Base-by-base conservation (phyloP, 2,329 filamentous ascomycete species). In the Lecanosticta acicola region DNA sequence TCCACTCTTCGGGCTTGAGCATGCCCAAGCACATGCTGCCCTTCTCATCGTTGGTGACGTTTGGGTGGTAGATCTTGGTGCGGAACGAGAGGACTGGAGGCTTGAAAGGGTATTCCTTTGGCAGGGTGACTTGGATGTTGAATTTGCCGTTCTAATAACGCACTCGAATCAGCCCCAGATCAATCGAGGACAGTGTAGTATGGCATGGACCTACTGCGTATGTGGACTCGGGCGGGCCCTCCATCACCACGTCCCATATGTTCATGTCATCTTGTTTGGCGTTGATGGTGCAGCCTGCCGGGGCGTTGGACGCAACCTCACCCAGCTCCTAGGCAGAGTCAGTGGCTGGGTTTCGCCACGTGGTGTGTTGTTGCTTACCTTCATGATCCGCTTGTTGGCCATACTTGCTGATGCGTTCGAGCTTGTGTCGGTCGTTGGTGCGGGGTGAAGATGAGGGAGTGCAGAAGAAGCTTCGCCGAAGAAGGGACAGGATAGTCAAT, bases 41-140 rank as follows among this genome's bases (percentile, higher is more conserved):
- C 56, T 81, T 79, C 63, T 79, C 78, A 68, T 94, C 89, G 76
- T 94, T 93, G 63, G 84, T 88, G 49, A 96, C 80, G 71, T 96
- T 96, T 36, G 90, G 89, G 72, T 96, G 90, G 78, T 94, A 96
- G 74, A 95, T 86, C 70, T 90, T 91, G 41, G 89, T 95, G 55
- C 75, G 72, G 77, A 95, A 94, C 63, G 77, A 81, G 58, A 94
- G 76, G 49, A 77, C 73, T 13, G 89, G 89, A 17, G 88, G 81
- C 70, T 93, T 93, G 81, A 94, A 95, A 29, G 89, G 89, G 73
- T 94, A 95, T 61, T 88, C 84, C 58, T 74, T 70, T 11, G 89
- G 88, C 9, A 96, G 80, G 33, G 69, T 75, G 57, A 95, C 74
- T 51, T 82, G 70, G 50, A 96, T 71, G 56, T 79, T 79, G 77